Base-by-base conservation (phyloP, 768 basidiomycete genomes). In the Dioszegia aurantiaca region DNA sequence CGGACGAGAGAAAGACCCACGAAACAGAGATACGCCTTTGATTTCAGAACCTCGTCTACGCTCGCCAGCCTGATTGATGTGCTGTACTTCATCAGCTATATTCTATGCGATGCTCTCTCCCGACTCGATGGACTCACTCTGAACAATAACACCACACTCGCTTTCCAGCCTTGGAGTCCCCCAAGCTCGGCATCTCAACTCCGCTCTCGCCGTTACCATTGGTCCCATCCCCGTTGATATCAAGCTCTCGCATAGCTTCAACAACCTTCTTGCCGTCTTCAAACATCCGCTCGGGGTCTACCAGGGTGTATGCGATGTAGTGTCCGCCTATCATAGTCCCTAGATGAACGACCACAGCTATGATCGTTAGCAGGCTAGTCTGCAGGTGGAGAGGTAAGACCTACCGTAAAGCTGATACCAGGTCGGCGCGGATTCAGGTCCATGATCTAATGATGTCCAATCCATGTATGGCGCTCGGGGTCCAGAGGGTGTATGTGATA, bases 131-230 rank as follows among this genome's bases (percentile, higher is more conserved):
- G 55, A 67, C 75, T 64, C 55, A 73, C 73, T 97, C 93, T 66
- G 90, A 92, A 76, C 94, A 86, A 73, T 87, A 93, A 44, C 88
- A 89, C 93, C 93, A 97, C 60, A 88, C 84, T 41, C 90, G 63
- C 47, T 67, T 74, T 3, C 51, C 39, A 3, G 23, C 51, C 6
- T 24, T 23, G 6, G 28, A 12, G 17, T 53, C 39, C 4, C 33
- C 49, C 6, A 40, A 4, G n/a, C 51, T 53, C 19, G 37, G 51
- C 39, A 53, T 23, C 53, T 77, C 75, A 51, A 58, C 60, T 46
- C 70, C 55, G 54, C 60, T 48, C 44, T n/a, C 37, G 36, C 39
- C 21, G 26, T 17, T 21, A 26, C 30, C 54, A n/a, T 33, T 48
- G 14, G 28, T 23, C 6, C 49, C 43, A 17, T 23, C 44, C 47